A percentile compares a stretch with the other conserved stretches of the same genome.
Evolutionary conservation across 805 yeast genomes (phyloP).

Genomic region (Trichomonascus vanleenenianus): DNA sequence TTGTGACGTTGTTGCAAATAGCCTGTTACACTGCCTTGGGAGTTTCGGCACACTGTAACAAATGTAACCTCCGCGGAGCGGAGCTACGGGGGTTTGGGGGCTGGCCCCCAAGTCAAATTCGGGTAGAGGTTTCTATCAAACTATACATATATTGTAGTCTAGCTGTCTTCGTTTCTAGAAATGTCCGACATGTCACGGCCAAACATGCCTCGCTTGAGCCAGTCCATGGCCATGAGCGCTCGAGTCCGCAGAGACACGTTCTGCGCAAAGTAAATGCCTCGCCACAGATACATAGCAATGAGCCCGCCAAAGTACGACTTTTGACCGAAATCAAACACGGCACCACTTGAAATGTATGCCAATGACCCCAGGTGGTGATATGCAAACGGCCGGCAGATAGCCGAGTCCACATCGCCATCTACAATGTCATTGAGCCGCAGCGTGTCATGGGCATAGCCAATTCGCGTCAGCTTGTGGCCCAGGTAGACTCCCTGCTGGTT

Average conservation of each 20-base stretch:
- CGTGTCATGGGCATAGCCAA: constrained; percentile 40
- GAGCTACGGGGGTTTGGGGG: too few relatives aligned
- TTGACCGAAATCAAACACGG: constrained; percentile 58
- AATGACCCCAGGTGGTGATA: constrained; percentile 59
- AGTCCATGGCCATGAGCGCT: constrained; percentile 56
- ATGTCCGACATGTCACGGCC: constrained; percentile 29
- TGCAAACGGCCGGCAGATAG: constrained; percentile 48
- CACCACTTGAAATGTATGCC: constrained; percentile 64
- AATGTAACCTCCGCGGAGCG: too few relatives aligned
- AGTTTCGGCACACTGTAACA: too few relatives aligned
- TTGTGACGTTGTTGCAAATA: too few relatives aligned
- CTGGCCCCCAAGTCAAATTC: too few relatives aligned
- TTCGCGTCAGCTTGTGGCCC: constrained; percentile 49
- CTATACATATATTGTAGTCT: neutral
- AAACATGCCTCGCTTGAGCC: constrained; percentile 47
- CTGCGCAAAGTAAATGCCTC: constrained; percentile 62
- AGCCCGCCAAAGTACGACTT: constrained; percentile 57
- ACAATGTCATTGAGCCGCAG: constrained; percentile 38
- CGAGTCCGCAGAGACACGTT: constrained; percentile 58
- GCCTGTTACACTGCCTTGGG: too few relatives aligned
- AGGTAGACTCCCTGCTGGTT: constrained; percentile 62
- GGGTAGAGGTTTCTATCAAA: too few relatives aligned
- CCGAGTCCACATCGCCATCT: constrained; percentile 50
- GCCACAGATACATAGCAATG: constrained; percentile 66
- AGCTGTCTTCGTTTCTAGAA: constrained; percentile 4